Conservation (phyloP, 2,329 filamentous ascomycete genomes). For the Fusarium armeniacum region DNA sequence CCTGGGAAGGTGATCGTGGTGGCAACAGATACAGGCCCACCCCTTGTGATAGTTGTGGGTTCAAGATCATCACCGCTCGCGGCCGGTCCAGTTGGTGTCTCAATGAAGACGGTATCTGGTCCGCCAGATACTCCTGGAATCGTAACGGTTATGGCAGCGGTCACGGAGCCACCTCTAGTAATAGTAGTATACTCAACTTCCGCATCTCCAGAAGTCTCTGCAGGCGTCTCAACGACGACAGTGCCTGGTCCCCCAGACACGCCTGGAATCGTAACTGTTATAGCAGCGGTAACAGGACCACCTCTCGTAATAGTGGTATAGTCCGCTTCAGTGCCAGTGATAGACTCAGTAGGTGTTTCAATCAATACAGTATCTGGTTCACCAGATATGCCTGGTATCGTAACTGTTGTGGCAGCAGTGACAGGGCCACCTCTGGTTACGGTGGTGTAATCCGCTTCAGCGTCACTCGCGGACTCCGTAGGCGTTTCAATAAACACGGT, state of each 20-base stretch:
- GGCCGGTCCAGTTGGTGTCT: background rate
- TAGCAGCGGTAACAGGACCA: background rate
- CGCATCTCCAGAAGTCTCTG: fast-evolving
- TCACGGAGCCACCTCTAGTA: background rate
- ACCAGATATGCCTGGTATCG: background rate
- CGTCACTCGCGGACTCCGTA: no score
- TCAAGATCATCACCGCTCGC: background rate
- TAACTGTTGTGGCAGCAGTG: background rate
- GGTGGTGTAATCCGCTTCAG: background rate
- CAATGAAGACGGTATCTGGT: background rate
- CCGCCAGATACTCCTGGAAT: background rate
- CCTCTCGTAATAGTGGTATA: conserved; percentile 13
- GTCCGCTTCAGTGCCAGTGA: no score
- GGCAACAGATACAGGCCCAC: background rate
- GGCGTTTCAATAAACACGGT: conserved; percentile 7
- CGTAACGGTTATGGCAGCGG: background rate
- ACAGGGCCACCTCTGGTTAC: conserved; percentile 11
- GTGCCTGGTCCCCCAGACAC: background rate
- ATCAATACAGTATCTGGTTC: background rate
- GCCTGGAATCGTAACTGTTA: background rate
- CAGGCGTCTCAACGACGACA: background rate
- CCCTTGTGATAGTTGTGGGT: background rate
- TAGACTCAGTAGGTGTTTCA: no score
- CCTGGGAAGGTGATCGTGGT: background rate
- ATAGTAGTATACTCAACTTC: background rate